phyloP scores from a whole-genome alignment of 2,329 filamentous ascomycete species.

The Hypoxylon sp. region DNA sequence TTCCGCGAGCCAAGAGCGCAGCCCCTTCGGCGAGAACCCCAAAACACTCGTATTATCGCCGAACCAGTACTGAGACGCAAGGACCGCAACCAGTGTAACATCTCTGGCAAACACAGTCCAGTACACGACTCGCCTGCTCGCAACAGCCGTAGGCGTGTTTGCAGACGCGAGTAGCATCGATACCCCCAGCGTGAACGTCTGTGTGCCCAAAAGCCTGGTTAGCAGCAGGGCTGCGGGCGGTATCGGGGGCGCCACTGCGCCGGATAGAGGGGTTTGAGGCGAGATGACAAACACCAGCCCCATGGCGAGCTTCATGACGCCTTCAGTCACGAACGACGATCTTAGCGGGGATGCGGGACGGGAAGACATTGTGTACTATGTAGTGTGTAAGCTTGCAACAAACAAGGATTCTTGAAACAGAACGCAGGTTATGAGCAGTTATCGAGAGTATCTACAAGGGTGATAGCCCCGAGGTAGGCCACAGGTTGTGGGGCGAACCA shows the following conservation, averaged over 20 bases:
- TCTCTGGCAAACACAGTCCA: constrained; percentile 41
- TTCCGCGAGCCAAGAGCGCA: constrained; percentile 33
- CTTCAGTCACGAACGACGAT: constrained; percentile 32
- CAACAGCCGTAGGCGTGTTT: constrained; percentile 20
- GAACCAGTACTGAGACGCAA: constrained; percentile 28
- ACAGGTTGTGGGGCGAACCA: too few relatives aligned
- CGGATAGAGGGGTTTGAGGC: constrained; percentile 31
- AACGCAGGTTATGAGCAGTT: too few relatives aligned
- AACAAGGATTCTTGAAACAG: too few relatives aligned
- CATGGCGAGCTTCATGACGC: constrained; percentile 34
- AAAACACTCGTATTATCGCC: constrained; percentile 28
- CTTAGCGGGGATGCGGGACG: constrained; percentile 25
- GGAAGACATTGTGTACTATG: constrained; percentile 21
- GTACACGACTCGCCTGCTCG: constrained; percentile 35
- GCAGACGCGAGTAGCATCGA: constrained; percentile 36
- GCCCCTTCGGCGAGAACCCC: constrained; percentile 30
- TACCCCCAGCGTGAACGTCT: constrained; percentile 37
- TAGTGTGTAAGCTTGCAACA: neutral
- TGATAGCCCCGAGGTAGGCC: too few relatives aligned
- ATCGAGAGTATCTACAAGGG: too few relatives aligned
- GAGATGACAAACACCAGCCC: constrained; percentile 33
- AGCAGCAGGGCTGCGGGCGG: constrained; percentile 33
- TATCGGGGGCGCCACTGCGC: constrained; percentile 30
- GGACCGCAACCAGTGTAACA: constrained; percentile 30
- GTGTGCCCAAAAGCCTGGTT: constrained; percentile 37